Evolutionary conservation across 352 stramenopile species (phyloP).

Genomic region (Phytophthora ramorum): DNA sequence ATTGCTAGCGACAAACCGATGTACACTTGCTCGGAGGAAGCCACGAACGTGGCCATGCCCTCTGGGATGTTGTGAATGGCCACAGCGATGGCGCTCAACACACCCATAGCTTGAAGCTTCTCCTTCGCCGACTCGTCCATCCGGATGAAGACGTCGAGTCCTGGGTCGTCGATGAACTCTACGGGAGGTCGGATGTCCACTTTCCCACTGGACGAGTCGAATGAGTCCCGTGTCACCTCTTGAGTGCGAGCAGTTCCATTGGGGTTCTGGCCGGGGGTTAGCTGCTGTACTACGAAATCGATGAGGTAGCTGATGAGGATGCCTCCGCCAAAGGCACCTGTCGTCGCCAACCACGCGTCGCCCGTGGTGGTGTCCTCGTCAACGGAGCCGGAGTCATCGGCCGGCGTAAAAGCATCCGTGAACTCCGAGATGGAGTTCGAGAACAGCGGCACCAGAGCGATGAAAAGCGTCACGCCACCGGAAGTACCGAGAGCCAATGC

Average conservation of each 20-base stretch:
- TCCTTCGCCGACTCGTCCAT: constrained; percentile 54
- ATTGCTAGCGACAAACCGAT: constrained; percentile 92
- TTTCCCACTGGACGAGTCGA: constrained; percentile 25
- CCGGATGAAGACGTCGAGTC: constrained; percentile 38
- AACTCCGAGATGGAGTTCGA: constrained; percentile 40
- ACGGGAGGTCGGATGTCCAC: constrained; percentile 27
- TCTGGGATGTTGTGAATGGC: constrained; percentile 97
- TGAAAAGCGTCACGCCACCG: constrained; percentile 70
- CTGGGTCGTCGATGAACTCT: constrained; percentile 41
- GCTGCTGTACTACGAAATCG: constrained; percentile 47
- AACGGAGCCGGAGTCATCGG: constrained; percentile 22
- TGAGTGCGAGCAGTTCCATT: constrained; percentile 41
- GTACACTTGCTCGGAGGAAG: constrained; percentile 82
- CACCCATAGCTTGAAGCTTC: constrained; percentile 86
- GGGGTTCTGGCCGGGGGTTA: constrained; percentile 42
- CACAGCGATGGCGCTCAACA: constrained; percentile 94
- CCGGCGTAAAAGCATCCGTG: constrained; percentile 37
- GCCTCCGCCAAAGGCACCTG: constrained; percentile 82
- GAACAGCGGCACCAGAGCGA: constrained; percentile 72
- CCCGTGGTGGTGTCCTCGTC: constrained; percentile 21
- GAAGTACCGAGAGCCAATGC: constrained; percentile 59
- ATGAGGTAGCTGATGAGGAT: constrained; percentile 62
- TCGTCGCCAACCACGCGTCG: constrained; percentile 78
- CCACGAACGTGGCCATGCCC: constrained; percentile 95
- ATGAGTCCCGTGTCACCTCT: constrained; percentile 30